Conservation (phyloP, 2,329 filamentous ascomycete species). For the Fusarium brachygibbosum region DNA sequence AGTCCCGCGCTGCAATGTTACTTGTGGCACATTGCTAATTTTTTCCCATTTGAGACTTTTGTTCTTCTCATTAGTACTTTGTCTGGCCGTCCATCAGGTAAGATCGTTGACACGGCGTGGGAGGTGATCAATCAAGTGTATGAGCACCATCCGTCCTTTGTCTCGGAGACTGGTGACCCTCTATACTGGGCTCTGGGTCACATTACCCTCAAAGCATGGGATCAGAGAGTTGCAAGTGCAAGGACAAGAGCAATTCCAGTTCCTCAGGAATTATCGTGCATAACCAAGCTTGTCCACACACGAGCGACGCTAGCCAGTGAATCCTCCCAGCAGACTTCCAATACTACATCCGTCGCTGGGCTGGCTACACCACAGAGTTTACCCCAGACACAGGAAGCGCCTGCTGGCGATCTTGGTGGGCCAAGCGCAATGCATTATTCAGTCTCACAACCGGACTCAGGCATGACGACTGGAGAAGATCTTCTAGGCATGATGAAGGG, state of each 20-base stretch:
- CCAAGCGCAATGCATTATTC: background rate
- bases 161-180: background rate
- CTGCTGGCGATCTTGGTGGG: background rate
- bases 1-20: background rate
- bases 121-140: constrained; percentile 2
- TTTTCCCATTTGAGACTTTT: constrained; percentile 8
- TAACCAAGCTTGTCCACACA: background rate
- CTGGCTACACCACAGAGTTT: background rate
- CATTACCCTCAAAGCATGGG: background rate
- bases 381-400: background rate
- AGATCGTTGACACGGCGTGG: background rate
- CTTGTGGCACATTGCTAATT: constrained; percentile 4
- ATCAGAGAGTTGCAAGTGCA: background rate
- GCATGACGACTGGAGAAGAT: background rate
- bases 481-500: background rate
- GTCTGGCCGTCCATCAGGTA: background rate
- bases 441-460: background rate
- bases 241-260: background rate
- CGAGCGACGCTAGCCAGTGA: background rate
- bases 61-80: constrained; percentile 10
- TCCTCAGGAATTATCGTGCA: background rate
- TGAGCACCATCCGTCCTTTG: background rate
- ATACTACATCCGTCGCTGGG: background rate
- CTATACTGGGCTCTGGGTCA: constrained; percentile 3
- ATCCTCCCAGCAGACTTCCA: background rate